These are phyloP conservation scores for Ceratonia siliqua DNA, from an alignment of 306 rosid genomes.

Conservation along the genomic window DNA sequence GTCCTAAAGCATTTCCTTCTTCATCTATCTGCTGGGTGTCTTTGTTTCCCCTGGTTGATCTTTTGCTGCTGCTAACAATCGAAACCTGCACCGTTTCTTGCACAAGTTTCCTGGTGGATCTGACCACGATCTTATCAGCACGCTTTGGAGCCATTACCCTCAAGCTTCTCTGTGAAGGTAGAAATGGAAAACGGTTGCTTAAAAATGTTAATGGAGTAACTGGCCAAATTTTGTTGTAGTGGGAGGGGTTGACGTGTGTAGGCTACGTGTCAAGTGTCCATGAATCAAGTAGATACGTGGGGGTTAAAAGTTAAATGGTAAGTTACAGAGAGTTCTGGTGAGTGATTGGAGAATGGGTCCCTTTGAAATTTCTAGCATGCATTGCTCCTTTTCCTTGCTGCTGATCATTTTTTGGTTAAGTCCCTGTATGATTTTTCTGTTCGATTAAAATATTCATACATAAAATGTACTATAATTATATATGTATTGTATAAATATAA, in stretches of 20 bases:
- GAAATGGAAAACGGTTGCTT: neutral
- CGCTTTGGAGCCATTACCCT: conserved; percentile 55
- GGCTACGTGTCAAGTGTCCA: neutral
- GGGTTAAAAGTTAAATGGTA: neutral
- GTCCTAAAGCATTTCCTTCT: neutral
- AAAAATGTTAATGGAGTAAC: neutral
- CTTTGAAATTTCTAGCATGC: conserved; percentile 2
- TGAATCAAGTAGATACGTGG: neutral
- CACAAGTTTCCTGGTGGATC: conserved; percentile 43
- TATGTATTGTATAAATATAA: too few species aligned
- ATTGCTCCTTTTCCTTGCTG: too few species aligned
- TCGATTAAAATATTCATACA: too few species aligned
- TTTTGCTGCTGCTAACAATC: conserved; percentile 25
- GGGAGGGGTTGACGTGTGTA: neutral
- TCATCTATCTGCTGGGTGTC: neutral
- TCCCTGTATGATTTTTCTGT: too few species aligned
- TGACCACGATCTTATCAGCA: conserved; percentile 31
- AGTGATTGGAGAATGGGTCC: neutral
- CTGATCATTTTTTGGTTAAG: too few species aligned
- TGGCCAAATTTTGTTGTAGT: neutral
- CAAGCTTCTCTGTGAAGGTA: neutral
- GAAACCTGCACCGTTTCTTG: conserved; percentile 42
- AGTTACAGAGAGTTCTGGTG: neutral
- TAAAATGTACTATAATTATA: too few species aligned
- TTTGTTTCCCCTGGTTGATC: conserved; percentile 12